Percentiles rank a stretch among this genome's conserved stretches.
These are phyloP conservation scores for Tuber magnatum DNA, from an alignment of 495 filamentous ascomycete species.

Conservation along the genomic window DNA sequence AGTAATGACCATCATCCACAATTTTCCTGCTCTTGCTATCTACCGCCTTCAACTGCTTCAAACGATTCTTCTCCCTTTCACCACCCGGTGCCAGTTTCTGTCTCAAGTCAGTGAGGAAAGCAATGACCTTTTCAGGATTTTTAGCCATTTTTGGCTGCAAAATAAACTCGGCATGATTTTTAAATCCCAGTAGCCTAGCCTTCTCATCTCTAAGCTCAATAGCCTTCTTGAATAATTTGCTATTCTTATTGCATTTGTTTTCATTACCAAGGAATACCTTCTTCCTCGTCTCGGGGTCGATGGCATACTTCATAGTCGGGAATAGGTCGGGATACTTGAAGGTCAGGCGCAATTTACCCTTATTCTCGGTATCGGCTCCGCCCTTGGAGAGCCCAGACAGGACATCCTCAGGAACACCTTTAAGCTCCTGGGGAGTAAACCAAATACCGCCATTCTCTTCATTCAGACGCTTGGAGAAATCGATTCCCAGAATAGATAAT, in stretches of 20 bases:
- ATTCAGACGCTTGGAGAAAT: slow-evolving; percentile 56
- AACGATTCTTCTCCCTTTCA: slow-evolving; percentile 61
- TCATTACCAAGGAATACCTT: slow-evolving; percentile 55
- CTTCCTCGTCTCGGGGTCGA: slow-evolving; percentile 50
- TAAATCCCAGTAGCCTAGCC: slow-evolving; percentile 82
- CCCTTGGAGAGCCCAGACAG: slow-evolving; percentile 60
- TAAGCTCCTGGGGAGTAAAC: slow-evolving; percentile 54
- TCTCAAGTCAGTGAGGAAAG: slow-evolving; percentile 76
- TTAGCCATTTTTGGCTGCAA: slow-evolving; percentile 99
- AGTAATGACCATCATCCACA: slow-evolving; percentile 65
- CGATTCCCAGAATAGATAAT: slow-evolving; percentile 51
- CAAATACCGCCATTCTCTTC: slow-evolving; percentile 57
- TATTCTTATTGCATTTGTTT: slow-evolving; percentile 83
- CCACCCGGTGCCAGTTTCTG: slow-evolving; percentile 68
- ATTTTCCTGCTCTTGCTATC: slow-evolving; percentile 58
- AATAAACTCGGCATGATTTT: slow-evolving; percentile 80
- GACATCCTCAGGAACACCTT: slow-evolving; percentile 54
- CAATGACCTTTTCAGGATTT: slow-evolving; percentile 72
- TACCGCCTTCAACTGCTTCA: slow-evolving; percentile 71
- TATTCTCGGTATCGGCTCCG: slow-evolving; percentile 54
- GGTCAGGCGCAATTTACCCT: slow-evolving; percentile 51
- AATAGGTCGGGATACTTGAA: slow-evolving; percentile 62
- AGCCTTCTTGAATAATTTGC: slow-evolving; percentile 76
- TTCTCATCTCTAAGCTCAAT: slow-evolving; percentile 86
- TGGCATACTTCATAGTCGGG: slow-evolving; percentile 54